phyloP scores from a whole-genome alignment of 441 rosid genomes.

The Sinapis alba region DNA sequence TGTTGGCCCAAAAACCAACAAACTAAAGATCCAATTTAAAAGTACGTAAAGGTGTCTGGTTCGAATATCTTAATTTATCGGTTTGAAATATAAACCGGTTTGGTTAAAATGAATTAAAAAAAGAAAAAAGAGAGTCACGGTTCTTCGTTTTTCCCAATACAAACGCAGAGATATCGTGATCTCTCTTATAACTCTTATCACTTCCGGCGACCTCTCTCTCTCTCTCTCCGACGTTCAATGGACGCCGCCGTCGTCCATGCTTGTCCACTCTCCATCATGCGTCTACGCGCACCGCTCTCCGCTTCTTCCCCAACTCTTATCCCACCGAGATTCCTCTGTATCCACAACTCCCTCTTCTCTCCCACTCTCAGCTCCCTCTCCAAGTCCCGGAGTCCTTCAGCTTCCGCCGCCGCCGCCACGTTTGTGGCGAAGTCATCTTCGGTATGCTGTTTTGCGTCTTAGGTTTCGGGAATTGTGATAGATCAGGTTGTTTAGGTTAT shows the following conservation, averaged over 20 bases:
- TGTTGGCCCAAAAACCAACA: no score
- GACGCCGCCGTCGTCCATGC: conserved; percentile 52
- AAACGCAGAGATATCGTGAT: conserved; percentile 2
- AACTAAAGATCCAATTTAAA: background rate
- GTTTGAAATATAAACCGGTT: conserved; percentile 18
- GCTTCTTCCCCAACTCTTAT: conserved; percentile 21
- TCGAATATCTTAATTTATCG: background rate
- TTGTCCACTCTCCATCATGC: conserved; percentile 40
- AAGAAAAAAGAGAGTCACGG: background rate
- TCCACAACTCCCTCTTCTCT: conserved; percentile 35
- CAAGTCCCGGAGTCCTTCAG: conserved; percentile 42
- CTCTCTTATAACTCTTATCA: background rate
- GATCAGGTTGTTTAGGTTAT: no score
- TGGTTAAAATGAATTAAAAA: conserved; percentile 7
- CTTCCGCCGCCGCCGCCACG: conserved; percentile 44
- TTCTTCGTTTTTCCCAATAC: conserved; percentile 33
- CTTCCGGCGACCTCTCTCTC: conserved; percentile 16
- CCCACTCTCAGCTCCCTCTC: conserved; percentile 29
- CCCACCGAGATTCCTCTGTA: conserved; percentile 37
- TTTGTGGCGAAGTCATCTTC: conserved; percentile 60
- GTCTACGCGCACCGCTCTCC: conserved; percentile 39
- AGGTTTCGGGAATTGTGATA: no score
- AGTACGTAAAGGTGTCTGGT: background rate
- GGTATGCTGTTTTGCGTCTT: conserved; percentile 32
- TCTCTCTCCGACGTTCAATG: conserved; percentile 43